Evolutionary conservation across 371 early-diverging fungal genomes (phyloP), one percentile per base, ranked within the genome.

Genomic region (Zychaea mexicana): DNA sequence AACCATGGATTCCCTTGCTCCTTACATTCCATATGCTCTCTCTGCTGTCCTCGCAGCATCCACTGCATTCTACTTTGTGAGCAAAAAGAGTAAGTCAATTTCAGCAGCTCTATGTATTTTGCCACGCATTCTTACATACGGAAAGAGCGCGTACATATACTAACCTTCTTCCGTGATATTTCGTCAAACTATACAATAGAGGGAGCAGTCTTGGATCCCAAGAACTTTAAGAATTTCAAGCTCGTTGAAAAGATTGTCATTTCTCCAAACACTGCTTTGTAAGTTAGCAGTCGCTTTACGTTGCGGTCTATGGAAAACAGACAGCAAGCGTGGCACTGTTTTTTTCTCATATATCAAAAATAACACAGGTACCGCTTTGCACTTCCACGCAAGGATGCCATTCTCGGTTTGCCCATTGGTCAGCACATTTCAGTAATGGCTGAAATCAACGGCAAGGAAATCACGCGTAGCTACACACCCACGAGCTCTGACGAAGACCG

Each of bases 381-480:
- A 30, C 84, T 97, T 45, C 93, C 94, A 13, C 46, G 70, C 47
- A 77, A 84, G 56, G 87, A 90, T 58, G 79, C 81, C 46, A 63
- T 78, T 46, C 83, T 97, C 45, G 96, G 96, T 27, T 84, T 97
- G 68, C 96, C 96, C 60, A 94, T 93, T 66, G 97, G 97, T 22
- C 96, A 95, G 81, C 97, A 97, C 73, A 90, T 97, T 65, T 92
- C 94, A 46, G 81, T 97, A 55, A 90, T 90, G 86, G 92, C 94
- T 26, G 85, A 86, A 60, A 88, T 95, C 65, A 85, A 90, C 66
- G 97, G 95, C 66, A 95, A 96, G 72, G 87, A 90, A 49, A 84
- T 95, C 49, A 82, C 86, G 31, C 90, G 98, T 58, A 95, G 94
- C 76, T 98, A 98, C 76, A 98, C 98, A 24, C 98, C 98, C 31